Conservation (phyloP, 352 stramenopile genomes). For the Synura sp. region DNA sequence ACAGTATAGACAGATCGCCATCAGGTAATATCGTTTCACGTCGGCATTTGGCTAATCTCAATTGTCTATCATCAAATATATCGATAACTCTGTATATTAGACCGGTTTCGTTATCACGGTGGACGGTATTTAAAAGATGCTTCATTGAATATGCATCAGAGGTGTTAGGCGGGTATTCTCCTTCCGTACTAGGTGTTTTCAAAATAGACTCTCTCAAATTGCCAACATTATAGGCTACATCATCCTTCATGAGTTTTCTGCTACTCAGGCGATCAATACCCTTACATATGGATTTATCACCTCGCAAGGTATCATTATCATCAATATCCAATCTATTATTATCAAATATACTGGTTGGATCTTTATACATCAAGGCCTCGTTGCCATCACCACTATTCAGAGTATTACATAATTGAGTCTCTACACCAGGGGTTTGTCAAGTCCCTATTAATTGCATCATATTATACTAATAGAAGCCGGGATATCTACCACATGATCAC, state of each 20-base stretch:
- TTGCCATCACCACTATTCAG: no score
- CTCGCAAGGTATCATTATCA: slow-evolving; percentile 27
- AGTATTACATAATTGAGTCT: no score
- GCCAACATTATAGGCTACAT: slow-evolving; percentile 26
- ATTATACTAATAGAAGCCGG: no score
- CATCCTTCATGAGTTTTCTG: slow-evolving; percentile 12
- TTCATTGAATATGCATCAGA: not conserved
- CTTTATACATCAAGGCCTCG: no score
- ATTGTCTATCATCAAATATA: slow-evolving; percentile 38
- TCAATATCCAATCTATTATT: slow-evolving; percentile 33
- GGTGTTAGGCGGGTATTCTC: no score
- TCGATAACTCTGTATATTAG: slow-evolving; percentile 31
- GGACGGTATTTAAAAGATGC: slow-evolving; percentile 14
- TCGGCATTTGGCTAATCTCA: slow-evolving; percentile 25
- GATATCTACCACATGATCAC: no score
- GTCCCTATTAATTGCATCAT: no score
- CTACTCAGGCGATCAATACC: slow-evolving; percentile 16
- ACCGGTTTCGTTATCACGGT: slow-evolving; percentile 29
- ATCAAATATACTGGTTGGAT: no score
- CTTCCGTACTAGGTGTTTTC: no score
- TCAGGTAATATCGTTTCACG: slow-evolving; percentile 34
- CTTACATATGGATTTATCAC: slow-evolving; percentile 28
- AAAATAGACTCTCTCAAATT: slow-evolving; percentile 10
- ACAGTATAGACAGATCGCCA: slow-evolving; percentile 15
- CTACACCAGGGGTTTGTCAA: no score